These are phyloP conservation scores for Colletotrichum gigasporum DNA, from an alignment of 2,329 filamentous ascomycete genomes.

Conservation along the genomic window DNA sequence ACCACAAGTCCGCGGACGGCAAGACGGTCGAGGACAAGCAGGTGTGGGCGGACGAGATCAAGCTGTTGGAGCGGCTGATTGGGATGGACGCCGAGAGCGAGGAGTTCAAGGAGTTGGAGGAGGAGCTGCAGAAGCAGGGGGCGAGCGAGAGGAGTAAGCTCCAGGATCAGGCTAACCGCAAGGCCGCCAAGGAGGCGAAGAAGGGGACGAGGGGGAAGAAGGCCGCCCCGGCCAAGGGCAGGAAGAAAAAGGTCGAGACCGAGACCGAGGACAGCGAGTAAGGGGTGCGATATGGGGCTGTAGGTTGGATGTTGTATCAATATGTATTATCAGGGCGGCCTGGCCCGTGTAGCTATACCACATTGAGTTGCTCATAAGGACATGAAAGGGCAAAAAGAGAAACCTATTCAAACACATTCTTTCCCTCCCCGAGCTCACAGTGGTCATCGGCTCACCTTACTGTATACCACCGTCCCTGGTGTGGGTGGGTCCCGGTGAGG, in stretches of 20 bases:
- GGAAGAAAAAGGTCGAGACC: slow-evolving; percentile 42
- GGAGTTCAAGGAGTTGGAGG: slow-evolving; percentile 75
- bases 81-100: slow-evolving; percentile 82
- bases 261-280: slow-evolving; percentile 46
- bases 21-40: slow-evolving; percentile 79
- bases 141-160: slow-evolving; percentile 77
- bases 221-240: slow-evolving; percentile 43
- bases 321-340: not conserved
- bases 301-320: slow-evolving; percentile 26
- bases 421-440: too few relatives aligned
- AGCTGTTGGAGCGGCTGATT: slow-evolving; percentile 87
- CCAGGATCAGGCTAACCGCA: slow-evolving; percentile 82
- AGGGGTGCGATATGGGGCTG: not conserved
- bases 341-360: not conserved
- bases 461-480: too few relatives aligned
- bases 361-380: not conserved
- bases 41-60: slow-evolving; percentile 94
- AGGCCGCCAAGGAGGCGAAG: slow-evolving; percentile 68
- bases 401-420: too few relatives aligned
- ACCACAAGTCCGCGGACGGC: slow-evolving; percentile 71
- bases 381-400: not conserved
- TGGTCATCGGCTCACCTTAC: too few relatives aligned
- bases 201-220: slow-evolving; percentile 46
- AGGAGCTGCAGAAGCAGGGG: slow-evolving; percentile 73
- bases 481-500: too few relatives aligned